phyloP scores from a whole-genome alignment of 2,329 filamentous ascomycete genomes.

The Xylaria sp. region DNA sequence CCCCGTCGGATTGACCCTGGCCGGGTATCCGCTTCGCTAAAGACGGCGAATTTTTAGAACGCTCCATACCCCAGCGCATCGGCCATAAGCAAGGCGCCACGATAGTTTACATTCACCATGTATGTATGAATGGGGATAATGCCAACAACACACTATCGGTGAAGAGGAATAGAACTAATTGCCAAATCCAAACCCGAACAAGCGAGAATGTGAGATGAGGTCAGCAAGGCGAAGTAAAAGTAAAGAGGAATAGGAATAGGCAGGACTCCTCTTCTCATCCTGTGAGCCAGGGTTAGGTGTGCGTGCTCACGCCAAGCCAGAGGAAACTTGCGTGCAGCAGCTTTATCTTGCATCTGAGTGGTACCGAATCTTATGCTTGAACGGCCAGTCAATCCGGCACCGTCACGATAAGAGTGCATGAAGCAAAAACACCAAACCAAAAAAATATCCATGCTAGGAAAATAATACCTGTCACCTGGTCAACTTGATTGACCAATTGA shows the following conservation, averaged over 20 bases:
- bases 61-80: constrained; percentile 23
- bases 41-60: constrained; percentile 22
- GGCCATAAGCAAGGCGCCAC: constrained; percentile 21
- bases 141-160: constrained; percentile 6
- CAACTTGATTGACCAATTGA: not conserved
- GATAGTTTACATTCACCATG: constrained; percentile 22
- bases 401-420: constrained; percentile 20
- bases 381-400: constrained; percentile 3
- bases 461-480: not conserved
- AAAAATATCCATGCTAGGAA: not conserved
- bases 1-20: constrained; percentile 22
- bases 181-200: constrained; percentile 3
- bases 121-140: constrained; percentile 22
- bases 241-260: constrained; percentile 4
- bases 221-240: constrained; percentile 24
- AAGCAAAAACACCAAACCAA: constrained; percentile 4
- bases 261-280: constrained; percentile 5
- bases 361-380: constrained; percentile 26
- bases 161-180: constrained; percentile 17
- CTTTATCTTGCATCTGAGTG: constrained; percentile 32
- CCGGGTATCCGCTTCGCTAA: constrained; percentile 28
- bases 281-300: constrained; percentile 10
- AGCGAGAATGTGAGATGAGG: constrained; percentile 23
- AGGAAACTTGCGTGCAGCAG: constrained; percentile 26
- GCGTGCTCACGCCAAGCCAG: constrained; percentile 27